Base-by-base conservation (phyloP, 2,329 filamentous ascomycete species). In the Penicillium italicum region DNA sequence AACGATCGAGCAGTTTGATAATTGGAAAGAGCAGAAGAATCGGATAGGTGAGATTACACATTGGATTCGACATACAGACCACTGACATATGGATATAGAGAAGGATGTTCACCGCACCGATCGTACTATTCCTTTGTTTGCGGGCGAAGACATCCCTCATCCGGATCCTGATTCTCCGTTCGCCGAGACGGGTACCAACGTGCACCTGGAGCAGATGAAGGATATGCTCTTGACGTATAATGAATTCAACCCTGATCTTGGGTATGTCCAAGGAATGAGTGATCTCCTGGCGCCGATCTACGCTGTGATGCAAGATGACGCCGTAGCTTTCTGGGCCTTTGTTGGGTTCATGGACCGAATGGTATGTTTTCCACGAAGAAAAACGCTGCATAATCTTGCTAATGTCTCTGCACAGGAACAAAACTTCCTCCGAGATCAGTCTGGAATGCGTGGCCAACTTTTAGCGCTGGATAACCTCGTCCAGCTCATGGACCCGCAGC, bases 161-260 rank as follows among this genome's bases (percentile, higher is more conserved):
- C 95, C 94, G 0, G 94, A 99, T 67, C 94, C 94, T 0, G 90
- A 93, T 59, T 97, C 93, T 0, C 93, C 94, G 0, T 99, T 97
- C 73, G 90, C 93, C 12, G 89, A 92, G 42, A 84, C 87, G 4
- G 94, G 94, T 60, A 99, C 94, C 44, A 99, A 99, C 67, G 92
- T 97, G 6, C 94, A 99, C 73, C 83, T 99, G 61, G 94, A 99
- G 75, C 94, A 99, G 77, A 90, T 99, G 85, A 99, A 99, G 76
- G 94, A 99, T 72, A 96, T 99, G 90, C 86, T 99, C 0, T 82
- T 99, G 18, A 97, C 94, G 0, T 99, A 99, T 74, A 97, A 99
- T 71, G 94, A 99, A 76, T 95, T 95, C 76, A 99, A 99, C 77
- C 89, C 86, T 56, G 90, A 94, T 56, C 82, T 99, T 3, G 94